Base-by-base conservation (phyloP, 2,329 filamentous ascomycete species). In the Aspergillus carbonarius region DNA sequence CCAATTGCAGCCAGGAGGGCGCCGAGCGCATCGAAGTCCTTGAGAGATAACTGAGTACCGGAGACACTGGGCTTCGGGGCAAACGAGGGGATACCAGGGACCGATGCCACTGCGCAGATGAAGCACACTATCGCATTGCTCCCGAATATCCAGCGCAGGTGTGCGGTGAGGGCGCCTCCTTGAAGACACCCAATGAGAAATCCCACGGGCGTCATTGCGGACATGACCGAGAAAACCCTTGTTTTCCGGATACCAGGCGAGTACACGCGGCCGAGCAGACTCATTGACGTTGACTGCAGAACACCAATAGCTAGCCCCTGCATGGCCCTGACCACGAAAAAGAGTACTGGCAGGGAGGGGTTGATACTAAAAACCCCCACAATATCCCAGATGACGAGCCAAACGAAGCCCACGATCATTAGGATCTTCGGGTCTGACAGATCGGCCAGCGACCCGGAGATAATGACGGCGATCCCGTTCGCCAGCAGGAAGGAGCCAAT, bases 241-340 rank as follows among this genome's bases (percentile, higher is more conserved):
- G 18, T 51, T 12, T 81, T 80, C 23, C 73, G 67, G 32, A 59
- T 58, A 1, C 78, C 78, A 4, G 75, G 75, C 3, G 70, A 67
- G 62, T 80, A 82, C 0, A 76, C 71, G 0, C 70, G 68, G 0
- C 78, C 79, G 5, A 81, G 63, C 7, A 82, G 66, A 9, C 78
- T 79, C 50, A 82, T 68, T 1, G 69, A 76, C 55, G 80, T 81
- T 0, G 80, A 80, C 10, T 82, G 66, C 18, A 77, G 54, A n/a
- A 82, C 73, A 0, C 78, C 76, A 0, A 79, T 76, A 0, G 79
- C 78, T 13, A 82, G 77, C 0, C 80, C 80, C 32, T 72, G 68
- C 69, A 73, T 68, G 12, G 68, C 70, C 6, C 71, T 65, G 40
- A 75, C 70, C 34, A 67, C 65, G 56, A 72, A 74, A 56, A 42